Conservation (phyloP, 2,329 filamentous ascomycete genomes). For the Xenosphaeropsis pyriputrescens region DNA sequence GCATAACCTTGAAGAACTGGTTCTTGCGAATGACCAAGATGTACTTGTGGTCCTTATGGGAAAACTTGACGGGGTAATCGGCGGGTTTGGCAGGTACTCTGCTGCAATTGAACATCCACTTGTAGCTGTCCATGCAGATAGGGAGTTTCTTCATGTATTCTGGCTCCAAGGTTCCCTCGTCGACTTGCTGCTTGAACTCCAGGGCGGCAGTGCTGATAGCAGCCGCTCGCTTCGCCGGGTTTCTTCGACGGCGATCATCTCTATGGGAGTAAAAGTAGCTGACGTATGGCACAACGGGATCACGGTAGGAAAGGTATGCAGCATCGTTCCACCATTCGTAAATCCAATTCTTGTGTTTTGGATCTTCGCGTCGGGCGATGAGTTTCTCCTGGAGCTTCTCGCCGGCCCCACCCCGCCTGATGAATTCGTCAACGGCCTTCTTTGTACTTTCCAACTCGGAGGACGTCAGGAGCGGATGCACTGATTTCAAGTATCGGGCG, state of each 20-base stretch:
- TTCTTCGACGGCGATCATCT: conserved; percentile 75
- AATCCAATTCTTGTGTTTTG: conserved; percentile 83
- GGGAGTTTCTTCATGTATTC: conserved; percentile 98
- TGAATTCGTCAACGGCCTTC: conserved; percentile 76
- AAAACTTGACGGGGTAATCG: conserved; percentile 75
- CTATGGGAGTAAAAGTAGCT: conserved; percentile 99
- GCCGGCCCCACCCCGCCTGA: conserved; percentile 74
- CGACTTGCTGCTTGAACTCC: conserved; percentile 91
- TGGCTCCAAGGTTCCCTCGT: conserved; percentile 69
- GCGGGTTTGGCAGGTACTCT: conserved; percentile 70
- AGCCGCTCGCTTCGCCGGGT: conserved; percentile 85
- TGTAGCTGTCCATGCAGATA: conserved; percentile 95
- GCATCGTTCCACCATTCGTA: conserved; percentile 97
- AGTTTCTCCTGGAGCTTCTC: conserved; percentile 79
- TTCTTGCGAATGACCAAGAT: conserved; percentile 89
- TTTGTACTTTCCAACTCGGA: conserved; percentile 59
- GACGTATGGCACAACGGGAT: conserved; percentile 93
- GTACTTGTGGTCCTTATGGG: conserved; percentile 63
- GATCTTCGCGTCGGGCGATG: conserved; percentile 62
- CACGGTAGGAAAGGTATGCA: conserved; percentile 85
- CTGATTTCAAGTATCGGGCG: conserved; percentile 64
- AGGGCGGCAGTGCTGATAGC: conserved; percentile 75
- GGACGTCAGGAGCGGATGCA: conserved; percentile 58
- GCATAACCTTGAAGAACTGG: conserved; percentile 85
- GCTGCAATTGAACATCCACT: conserved; percentile 97